These are phyloP conservation scores for Neurospora crassa DNA, from an alignment of 2,329 filamentous ascomycete species.

Conservation along the genomic window DNA sequence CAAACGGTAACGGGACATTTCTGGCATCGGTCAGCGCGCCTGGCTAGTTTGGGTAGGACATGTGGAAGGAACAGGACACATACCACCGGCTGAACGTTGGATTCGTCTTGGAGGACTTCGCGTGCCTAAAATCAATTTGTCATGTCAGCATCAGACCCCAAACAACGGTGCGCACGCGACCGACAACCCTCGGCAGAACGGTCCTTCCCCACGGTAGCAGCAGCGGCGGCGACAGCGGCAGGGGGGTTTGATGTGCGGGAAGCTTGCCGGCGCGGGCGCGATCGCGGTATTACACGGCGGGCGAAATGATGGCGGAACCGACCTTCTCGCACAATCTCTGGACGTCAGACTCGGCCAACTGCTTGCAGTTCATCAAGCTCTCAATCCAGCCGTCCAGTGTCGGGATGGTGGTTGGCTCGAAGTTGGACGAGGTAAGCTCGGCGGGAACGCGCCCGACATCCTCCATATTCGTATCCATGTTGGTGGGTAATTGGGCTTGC, in stretches of 20 bases:
- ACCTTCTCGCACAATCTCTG: slow-evolving; percentile 98
- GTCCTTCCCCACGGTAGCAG: not conserved
- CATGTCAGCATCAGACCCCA: slow-evolving; percentile 23
- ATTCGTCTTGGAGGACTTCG: slow-evolving; percentile 95
- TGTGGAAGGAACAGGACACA: slow-evolving; percentile 21
- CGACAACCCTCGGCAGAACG: not conserved
- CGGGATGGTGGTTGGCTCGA: slow-evolving; percentile 79
- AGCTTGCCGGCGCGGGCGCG: not conserved
- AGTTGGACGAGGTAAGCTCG: slow-evolving; percentile 58
- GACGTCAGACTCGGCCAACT: slow-evolving; percentile 88
- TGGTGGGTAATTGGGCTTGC: slow-evolving; percentile 14
- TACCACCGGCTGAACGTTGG: slow-evolving; percentile 98
- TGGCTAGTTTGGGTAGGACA: not conserved
- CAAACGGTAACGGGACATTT: slow-evolving; percentile 99
- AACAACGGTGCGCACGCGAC: slow-evolving; percentile 22
- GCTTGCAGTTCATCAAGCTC: slow-evolving; percentile 96
- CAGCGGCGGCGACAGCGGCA: not conserved
- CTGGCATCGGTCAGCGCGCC: slow-evolving; percentile 34
- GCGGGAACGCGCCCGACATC: slow-evolving; percentile 83
- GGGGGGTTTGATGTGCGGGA: not conserved
- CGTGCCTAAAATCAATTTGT: slow-evolving; percentile 52
- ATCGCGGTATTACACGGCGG: not conserved
- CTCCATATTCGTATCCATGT: slow-evolving; percentile 98
- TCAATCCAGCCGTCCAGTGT: slow-evolving; percentile 98
- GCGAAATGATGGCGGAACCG: slow-evolving; percentile 14